Conservation (phyloP, 371 early-diverging fungal genomes). For the Syncephalastrum contaminatum region DNA sequence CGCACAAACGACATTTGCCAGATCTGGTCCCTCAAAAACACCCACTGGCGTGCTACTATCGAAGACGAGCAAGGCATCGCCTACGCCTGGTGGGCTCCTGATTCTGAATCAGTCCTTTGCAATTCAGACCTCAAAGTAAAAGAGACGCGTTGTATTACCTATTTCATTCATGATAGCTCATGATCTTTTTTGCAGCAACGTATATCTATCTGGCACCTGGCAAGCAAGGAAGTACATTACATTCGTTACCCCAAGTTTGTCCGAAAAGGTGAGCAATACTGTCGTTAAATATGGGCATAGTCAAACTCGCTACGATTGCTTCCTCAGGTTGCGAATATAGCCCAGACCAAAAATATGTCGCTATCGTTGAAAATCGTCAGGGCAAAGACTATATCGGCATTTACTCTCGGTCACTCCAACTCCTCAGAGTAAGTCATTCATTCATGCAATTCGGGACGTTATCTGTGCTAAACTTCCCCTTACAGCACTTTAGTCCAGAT, state of each 20-base stretch:
- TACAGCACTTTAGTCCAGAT: conserved; percentile 63
- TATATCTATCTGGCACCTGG: conserved; percentile 59
- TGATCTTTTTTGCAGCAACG: conserved; percentile 44
- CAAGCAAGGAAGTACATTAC: conserved; percentile 46
- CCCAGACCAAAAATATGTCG: conserved; percentile 65
- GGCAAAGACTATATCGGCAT: conserved; percentile 72
- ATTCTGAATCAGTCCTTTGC: conserved; percentile 60
- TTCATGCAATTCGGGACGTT: not conserved
- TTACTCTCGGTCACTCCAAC: conserved; percentile 61
- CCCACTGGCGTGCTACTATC: conserved; percentile 63
- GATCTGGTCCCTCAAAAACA: conserved; percentile 62
- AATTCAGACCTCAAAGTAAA: conserved; percentile 69
- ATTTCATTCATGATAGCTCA: not conserved
- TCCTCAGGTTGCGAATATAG: conserved; percentile 57
- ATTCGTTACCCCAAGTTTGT: conserved; percentile 65
- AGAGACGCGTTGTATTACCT: not conserved
- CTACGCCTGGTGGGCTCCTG: conserved; percentile 62
- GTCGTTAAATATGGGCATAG: not conserved
- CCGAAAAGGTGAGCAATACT: conserved; percentile 25
- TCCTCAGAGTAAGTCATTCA: conserved; percentile 47
- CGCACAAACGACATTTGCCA: conserved; percentile 59
- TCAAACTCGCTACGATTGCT: not conserved
- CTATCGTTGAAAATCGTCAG: conserved; percentile 58
- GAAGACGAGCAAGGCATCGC: conserved; percentile 62
- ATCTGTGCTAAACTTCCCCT: not conserved